These are phyloP conservation scores for Daldinia loculata DNA, from an alignment of 495 filamentous ascomycete species.

Conservation along the genomic window DNA sequence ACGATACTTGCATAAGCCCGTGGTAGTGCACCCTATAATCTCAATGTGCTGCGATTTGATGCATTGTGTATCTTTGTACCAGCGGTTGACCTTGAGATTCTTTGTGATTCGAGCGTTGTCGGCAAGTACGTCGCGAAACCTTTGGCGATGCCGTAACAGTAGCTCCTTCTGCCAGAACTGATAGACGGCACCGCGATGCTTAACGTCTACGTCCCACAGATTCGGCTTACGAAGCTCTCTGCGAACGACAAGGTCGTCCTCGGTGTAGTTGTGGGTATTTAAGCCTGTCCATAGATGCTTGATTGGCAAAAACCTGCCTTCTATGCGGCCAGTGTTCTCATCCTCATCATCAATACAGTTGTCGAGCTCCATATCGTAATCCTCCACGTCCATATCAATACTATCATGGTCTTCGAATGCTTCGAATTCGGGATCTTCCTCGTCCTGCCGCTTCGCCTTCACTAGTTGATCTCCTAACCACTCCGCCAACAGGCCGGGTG, in stretches of 20 bases:
- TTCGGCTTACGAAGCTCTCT: conserved; percentile 41
- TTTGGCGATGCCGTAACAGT: conserved; percentile 32
- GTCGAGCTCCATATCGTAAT: conserved; percentile 48
- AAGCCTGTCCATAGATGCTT: conserved; percentile 51
- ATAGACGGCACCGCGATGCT: conserved; percentile 52
- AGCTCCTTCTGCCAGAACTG: conserved; percentile 50
- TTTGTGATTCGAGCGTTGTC: conserved; percentile 44
- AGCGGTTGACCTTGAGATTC: conserved; percentile 47
- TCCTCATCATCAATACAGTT: conserved; percentile 53
- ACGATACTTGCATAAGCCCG: conserved; percentile 90
- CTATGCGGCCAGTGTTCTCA: conserved; percentile 48
- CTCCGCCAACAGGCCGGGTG: conserved; percentile 59
- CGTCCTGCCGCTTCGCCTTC: conserved; percentile 38
- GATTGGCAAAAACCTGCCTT: conserved; percentile 47
- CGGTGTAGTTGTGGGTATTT: conserved; percentile 27
- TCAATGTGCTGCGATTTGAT: conserved; percentile 44
- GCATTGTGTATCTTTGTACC: conserved; percentile 45
- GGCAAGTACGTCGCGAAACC: conserved; percentile 44
- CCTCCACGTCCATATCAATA: conserved; percentile 39
- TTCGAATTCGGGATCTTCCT: conserved; percentile 51
- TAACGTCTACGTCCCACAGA: conserved; percentile 47
- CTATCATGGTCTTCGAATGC: conserved; percentile 39
- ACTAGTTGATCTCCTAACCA: conserved; percentile 68
- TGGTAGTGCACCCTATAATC: conserved; percentile 63
- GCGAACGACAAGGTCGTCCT: conserved; percentile 26